Evolutionary conservation across 2,329 filamentous ascomycete genomes (phyloP), one percentile per base, ranked within the genome.

Genomic region (Sporothrix humicola): DNA sequence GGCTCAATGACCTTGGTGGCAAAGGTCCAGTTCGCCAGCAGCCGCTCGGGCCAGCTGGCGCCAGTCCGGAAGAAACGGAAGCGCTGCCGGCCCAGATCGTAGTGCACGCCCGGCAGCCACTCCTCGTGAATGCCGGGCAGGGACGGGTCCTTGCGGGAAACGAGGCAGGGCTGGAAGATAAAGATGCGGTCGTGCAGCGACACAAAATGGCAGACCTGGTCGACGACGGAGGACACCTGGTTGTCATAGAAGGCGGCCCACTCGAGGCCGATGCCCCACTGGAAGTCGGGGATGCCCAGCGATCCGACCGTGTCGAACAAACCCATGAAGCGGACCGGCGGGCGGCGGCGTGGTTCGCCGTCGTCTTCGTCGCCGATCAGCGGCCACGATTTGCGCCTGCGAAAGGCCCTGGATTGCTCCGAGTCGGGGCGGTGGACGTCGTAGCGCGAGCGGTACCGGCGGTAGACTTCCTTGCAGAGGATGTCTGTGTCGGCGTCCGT

Each of bases 101-200:
- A 77, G 44, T 78, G 77, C 3, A 72, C 75, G 1, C 78, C 78
- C 0, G 78, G 78, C 31, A 79, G 74, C 78, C 78, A 79, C 20
- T 69, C 58, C 74, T 76, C 59, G 46, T 76, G 69, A 73, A 78
- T 74, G 31, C 65, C 63, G 2, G 15, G 37, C 42, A 15, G 3
- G 72, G 50, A 26, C 72, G 69, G 50, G 42, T 50, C 61, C 23
- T 58, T 72, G 73, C 65, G 65, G n/a, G 12, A 15, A 10, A 44
- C 44, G 42, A 69, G 65, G 48, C 65, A 69, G 65, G 65, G 65
- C 44, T 69, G 65, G 20, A 69, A 69, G 65, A 48, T 50, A 52
- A 20, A 69, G 65, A 69, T 20, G 15, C 65, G 65, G 17, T 78
- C 76, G 23, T 77, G 77, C 3, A 79, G 61, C 9, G 76, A 76